Evolutionary conservation across 2,329 filamentous ascomycete species (phyloP), one percentile per base, ranked within the genome.

Genomic region (Proliferodiscus dingleyae): DNA sequence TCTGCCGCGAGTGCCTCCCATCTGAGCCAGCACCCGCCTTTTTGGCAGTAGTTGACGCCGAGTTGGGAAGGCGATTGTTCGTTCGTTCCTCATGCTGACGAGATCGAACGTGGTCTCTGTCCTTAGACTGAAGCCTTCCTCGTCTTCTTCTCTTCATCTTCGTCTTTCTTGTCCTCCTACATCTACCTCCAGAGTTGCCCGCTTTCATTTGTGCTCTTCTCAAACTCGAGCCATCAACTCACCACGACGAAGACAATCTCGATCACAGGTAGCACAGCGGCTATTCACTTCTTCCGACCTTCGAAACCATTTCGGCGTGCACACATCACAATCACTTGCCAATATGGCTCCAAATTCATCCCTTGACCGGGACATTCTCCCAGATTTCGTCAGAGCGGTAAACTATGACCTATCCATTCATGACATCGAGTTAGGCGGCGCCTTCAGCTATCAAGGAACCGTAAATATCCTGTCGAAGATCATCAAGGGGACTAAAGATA

Each of bases 381-480:
- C 80, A 38, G 71, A 73, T 59, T 68, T 67, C 56, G 81, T 91
- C 64, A 91, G 89, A 71, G 89, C 93, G 2, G 72, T 75, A 52
- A 89, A 97, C 71, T 98, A 98, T 70, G 74, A 80, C 61, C 74
- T 98, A 55, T 88, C 84, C 45, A 78, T 98, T 58, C 81, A 75
- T 62, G 84, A 93, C 58, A 72, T 98, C 53, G 83, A 95, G 57
- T 70, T 81, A 43, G 76, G 78, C 53, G 78, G 77, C 45, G 70
- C 71, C 49, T 95, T 91, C 56, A 69, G 78, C 49, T 98, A 91
- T 72, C 81, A 91, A 70, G 93, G 93, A 55, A 81, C 76, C 16
- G 87, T 96, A 53, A 85, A 80, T 54, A 94, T 98, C 65, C 78
- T 85, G 56, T 75, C 84, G 48, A 80, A 85, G 48, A 75, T 97